These are phyloP conservation scores for Neofusicoccum kwambonambiense DNA, from an alignment of 2,329 filamentous ascomycete genomes.

Conservation along the genomic window DNA sequence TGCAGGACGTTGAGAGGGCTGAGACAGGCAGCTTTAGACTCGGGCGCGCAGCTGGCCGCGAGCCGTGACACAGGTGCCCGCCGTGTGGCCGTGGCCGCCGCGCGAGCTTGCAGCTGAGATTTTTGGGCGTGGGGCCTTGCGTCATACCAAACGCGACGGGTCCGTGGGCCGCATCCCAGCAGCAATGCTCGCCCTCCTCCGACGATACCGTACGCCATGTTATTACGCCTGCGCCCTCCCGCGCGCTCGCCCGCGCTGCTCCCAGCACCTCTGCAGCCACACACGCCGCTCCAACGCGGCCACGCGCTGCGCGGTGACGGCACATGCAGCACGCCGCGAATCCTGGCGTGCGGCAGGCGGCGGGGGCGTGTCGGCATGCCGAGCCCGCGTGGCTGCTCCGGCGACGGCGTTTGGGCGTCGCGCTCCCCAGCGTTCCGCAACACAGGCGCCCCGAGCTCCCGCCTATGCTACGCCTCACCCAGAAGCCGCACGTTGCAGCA, in stretches of 20 bases:
- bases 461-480: neutral
- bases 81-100: neutral
- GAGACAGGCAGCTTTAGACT: constrained; percentile 12
- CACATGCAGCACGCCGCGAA: neutral
- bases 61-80: neutral
- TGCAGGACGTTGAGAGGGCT: neutral
- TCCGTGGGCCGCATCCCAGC: neutral
- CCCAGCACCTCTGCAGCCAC: neutral
- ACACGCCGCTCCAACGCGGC: neutral
- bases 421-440: neutral
- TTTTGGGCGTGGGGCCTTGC: constrained; percentile 6
- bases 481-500: neutral
- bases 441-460: neutral
- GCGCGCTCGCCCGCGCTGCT: neutral
- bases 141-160: neutral
- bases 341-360: neutral
- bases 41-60: constrained; percentile 7
- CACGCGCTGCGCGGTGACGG: neutral
- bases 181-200: neutral
- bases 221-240: neutral
- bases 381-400: neutral
- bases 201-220: neutral
- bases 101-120: constrained; percentile 10
- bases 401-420: neutral
- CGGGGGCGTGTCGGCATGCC: constrained; percentile 5